Conservation (phyloP, 169 alveolate species). For the Cryptosporidium muris region DNA sequence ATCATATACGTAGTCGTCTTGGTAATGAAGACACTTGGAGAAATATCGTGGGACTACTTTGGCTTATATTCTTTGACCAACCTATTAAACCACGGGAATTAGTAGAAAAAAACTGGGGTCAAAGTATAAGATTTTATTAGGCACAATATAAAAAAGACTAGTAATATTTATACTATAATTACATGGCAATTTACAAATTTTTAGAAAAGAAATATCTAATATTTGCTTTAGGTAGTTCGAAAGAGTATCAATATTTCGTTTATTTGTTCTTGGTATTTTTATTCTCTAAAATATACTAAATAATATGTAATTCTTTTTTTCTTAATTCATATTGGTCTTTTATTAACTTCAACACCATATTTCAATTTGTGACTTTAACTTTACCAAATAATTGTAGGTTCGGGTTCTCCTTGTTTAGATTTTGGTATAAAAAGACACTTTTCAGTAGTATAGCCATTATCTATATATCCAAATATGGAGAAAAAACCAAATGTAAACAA, state of each 20-base stretch:
- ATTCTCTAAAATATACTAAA: too few species aligned
- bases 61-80: conserved; percentile 35
- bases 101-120: conserved; percentile 1
- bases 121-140: not conserved
- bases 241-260: too few species aligned
- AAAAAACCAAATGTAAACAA: conserved; percentile 57
- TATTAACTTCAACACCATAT: too few species aligned
- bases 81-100: conserved; percentile 57
- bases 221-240: too few species aligned
- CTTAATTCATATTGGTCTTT: too few species aligned
- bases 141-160: not conserved
- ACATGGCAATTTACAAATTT: too few species aligned
- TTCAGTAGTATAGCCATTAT: conserved; percentile 62
- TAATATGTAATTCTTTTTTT: too few species aligned
- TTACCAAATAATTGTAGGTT: conserved; percentile 65
- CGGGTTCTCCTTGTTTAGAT: conserved; percentile 67
- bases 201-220: too few species aligned
- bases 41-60: conserved; percentile 43
- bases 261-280: too few species aligned
- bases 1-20: conserved; percentile 36
- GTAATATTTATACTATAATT: not conserved
- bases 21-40: conserved; percentile 71
- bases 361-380: not conserved
- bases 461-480: conserved; percentile 58
- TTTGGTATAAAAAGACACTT: conserved; percentile 48